These are phyloP conservation scores for Thinopyrum elongatum DNA, from an alignment of 176 grass and related monocot species.

Conservation along the genomic window DNA sequence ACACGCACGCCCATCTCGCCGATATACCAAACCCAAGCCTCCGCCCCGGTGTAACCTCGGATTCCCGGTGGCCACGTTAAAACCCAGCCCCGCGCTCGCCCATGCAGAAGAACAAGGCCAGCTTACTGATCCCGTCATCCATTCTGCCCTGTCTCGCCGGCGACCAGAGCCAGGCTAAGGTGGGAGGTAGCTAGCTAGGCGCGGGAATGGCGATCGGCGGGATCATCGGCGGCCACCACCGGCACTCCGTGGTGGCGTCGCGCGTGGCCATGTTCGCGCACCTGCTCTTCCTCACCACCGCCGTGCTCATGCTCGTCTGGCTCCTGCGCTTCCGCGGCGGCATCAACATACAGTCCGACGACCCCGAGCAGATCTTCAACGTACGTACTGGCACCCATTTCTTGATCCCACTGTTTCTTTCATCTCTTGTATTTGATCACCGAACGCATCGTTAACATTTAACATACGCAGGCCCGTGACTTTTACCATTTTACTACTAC, in stretches of 20 bases:
- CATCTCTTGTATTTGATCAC: not conserved
- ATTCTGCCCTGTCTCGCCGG: not conserved
- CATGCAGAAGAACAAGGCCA: conserved; percentile 20
- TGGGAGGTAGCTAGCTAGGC: not conserved
- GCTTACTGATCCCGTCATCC: not conserved
- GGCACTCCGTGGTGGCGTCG: conserved; percentile 27
- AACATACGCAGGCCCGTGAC: too few relatives aligned
- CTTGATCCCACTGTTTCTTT: not conserved
- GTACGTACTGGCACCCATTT: conserved; percentile 14
- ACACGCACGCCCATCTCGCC: not conserved
- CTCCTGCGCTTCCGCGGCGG: conserved; percentile 77
- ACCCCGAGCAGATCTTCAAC: conserved; percentile 72
- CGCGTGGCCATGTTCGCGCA: conserved; percentile 63
- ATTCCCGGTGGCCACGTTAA: conserved; percentile 32
- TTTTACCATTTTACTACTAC: too few relatives aligned
- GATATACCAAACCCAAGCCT: conserved; percentile 56
- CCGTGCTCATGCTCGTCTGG: conserved; percentile 88
- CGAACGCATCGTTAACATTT: not conserved
- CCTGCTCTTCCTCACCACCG: conserved; percentile 56
- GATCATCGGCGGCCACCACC: conserved; percentile 22
- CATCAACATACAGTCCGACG: conserved; percentile 64
- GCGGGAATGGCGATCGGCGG: conserved; percentile 36
- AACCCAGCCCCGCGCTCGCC: not conserved
- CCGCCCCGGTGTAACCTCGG: conserved; percentile 32
- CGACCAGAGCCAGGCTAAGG: not conserved